phyloP scores from a whole-genome alignment of 768 basidiomycete genomes.

The Fibroporia radiculosa region DNA sequence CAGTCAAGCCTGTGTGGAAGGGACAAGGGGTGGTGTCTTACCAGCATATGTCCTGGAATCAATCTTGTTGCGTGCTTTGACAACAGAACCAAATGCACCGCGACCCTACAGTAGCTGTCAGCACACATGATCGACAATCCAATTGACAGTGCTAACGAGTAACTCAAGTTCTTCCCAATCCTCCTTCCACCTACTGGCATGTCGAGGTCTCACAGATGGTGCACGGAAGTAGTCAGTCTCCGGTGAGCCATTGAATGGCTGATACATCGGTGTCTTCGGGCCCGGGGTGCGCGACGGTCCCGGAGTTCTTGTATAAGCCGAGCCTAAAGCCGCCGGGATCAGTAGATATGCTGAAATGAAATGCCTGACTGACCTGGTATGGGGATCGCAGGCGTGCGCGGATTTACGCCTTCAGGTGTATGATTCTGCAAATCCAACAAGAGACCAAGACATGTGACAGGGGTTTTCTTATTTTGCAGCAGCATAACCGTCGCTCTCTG shows the following conservation, averaged over 20 bases:
- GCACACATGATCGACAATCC: not conserved
- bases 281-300: slow-evolving; percentile 31
- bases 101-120: slow-evolving; percentile 55
- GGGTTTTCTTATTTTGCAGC: slow-evolving; percentile 44
- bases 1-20: not conserved
- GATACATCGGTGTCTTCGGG: slow-evolving; percentile 44
- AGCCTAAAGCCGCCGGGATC: not conserved
- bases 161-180: slow-evolving; percentile 94
- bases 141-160: slow-evolving; percentile 38
- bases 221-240: slow-evolving; percentile 56
- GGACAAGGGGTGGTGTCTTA: slow-evolving; percentile 21
- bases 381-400: slow-evolving; percentile 19
- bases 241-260: slow-evolving; percentile 42
- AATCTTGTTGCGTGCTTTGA: slow-evolving; percentile 86
- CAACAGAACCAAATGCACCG: slow-evolving; percentile 90
- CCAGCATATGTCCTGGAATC: slow-evolving; percentile 82
- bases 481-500: slow-evolving; percentile 55
- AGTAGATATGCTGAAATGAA: not conserved
- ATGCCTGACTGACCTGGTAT: slow-evolving; percentile 17
- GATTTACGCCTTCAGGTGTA: slow-evolving; percentile 5
- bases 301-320: slow-evolving; percentile 8
- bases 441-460: slow-evolving; percentile 48
- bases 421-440: slow-evolving; percentile 47
- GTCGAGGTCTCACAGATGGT: slow-evolving; percentile 33
- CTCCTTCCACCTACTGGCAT: slow-evolving; percentile 78